Evolutionary conservation across 1,284 basidiomycete genomes (phyloP), one percentile per base, ranked within the genome.

Genomic region (Ceratobasidium sp.): DNA sequence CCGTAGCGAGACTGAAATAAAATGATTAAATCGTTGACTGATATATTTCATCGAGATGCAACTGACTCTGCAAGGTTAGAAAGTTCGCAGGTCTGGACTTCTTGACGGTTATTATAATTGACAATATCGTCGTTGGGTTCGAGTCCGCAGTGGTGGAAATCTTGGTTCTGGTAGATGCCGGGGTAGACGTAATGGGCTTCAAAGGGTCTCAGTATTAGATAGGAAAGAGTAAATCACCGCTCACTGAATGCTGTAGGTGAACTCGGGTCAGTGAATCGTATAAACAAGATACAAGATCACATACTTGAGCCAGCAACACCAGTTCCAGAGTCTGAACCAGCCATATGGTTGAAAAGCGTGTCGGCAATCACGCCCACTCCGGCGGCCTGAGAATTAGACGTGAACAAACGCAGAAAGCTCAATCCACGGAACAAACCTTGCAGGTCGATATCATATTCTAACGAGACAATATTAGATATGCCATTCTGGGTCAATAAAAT

Each of bases 81-180:
- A 4, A 81, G 77, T 49, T 90, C 8, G 89, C 90, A 37, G 83
- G 81, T 80, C 90, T 90, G 80, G 90, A 92, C 1, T 88, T 84
- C 0, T 79, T 79, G 62, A 90, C 84, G 90, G 91, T 92, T 79
- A 86, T 88, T 46, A 80, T 59, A 79, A 32, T 62, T 64, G 43
- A 44, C 49, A 40, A 77, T 77, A 34, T 74, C 52, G 62, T 70
- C 76, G 49, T 46, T 32, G 43, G 56, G 52, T 49, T 70, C 52
- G 34, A 73, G 44, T 4, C 70, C 69, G 37, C 78, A 78, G 51
- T 79, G 65, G 54, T 79, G 78, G 54, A 79, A 79, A 62, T 79
- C 77, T 25, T 73, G 70, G 11, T 46, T 40, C 56, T 73, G 70
- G 25, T 73, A 73, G 15, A 73, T 62, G 2, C 70, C 70, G 15